These are phyloP conservation scores for Aspergillus niger DNA, from an alignment of 2,329 filamentous ascomycete species.

Conservation along the genomic window DNA sequence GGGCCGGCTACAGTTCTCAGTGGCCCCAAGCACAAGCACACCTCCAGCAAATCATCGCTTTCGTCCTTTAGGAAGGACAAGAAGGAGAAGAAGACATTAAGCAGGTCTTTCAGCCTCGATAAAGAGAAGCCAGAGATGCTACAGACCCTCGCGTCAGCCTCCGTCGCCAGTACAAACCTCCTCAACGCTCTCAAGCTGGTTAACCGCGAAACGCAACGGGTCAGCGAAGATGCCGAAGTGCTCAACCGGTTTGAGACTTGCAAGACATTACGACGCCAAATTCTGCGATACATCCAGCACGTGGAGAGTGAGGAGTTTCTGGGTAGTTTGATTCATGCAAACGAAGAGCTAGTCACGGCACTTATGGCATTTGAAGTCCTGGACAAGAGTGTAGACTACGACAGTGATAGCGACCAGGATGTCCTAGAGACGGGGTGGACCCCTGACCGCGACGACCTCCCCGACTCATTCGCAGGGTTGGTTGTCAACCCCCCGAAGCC, in stretches of 20 bases:
- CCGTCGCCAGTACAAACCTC: constrained; percentile 87
- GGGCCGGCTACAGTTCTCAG: constrained; percentile 42
- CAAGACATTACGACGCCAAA: constrained; percentile 79
- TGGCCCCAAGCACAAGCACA: constrained; percentile 39
- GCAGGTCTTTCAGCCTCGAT: constrained; percentile 75
- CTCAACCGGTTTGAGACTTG: constrained; percentile 79
- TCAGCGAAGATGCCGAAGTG: constrained; percentile 79
- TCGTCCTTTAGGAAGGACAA: constrained; percentile 41
- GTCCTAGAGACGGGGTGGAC: constrained; percentile 34
- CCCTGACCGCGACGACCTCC: constrained; percentile 31
- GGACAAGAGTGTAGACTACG: constrained; percentile 64
- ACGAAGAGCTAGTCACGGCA: constrained; percentile 91
- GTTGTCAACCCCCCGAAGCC: constrained; percentile 40
- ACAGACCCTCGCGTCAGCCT: constrained; percentile 82
- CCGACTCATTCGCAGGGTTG: constrained; percentile 38
- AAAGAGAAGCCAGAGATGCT: constrained; percentile 86
- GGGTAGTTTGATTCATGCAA: constrained; percentile 85
- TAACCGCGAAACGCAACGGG: constrained; percentile 83
- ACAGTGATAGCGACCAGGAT: constrained; percentile 67
- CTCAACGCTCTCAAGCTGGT: constrained; percentile 84
- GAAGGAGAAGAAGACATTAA: constrained; percentile 51
- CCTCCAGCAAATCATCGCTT: constrained; percentile 38
- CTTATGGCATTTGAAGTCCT: constrained; percentile 94
- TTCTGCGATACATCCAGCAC: constrained; percentile 88
- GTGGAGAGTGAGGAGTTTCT: constrained; percentile 91